Evolutionary conservation across 345 rosid genomes (phyloP).

Genomic region (Eucalyptus caleyi): DNA sequence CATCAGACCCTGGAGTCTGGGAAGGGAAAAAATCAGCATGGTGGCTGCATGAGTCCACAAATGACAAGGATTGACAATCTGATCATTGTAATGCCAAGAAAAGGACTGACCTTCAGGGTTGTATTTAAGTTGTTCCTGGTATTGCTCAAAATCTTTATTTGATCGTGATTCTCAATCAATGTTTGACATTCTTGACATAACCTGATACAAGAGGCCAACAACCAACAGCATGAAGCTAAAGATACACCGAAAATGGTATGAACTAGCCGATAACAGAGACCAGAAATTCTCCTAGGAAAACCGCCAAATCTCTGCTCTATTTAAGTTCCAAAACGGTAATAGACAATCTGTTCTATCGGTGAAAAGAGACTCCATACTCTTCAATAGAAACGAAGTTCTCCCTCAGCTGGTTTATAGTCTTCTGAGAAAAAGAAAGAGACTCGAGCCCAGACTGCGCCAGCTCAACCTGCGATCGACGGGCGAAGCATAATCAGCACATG

Average conservation of each 20-base stretch:
- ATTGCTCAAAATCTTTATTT: constrained; percentile 94
- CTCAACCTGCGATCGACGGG: constrained; percentile 44
- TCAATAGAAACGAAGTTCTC: constrained; percentile 82
- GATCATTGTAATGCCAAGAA: not conserved
- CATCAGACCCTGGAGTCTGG: not conserved
- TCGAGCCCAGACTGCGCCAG: constrained; percentile 78
- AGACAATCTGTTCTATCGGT: not conserved
- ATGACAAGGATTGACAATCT: not conserved
- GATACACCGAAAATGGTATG: not conserved
- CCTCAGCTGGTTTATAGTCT: constrained; percentile 53
- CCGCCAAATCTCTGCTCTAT: not conserved
- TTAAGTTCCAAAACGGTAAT: not conserved
- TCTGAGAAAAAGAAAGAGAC: constrained; percentile 68
- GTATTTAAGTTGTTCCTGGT: constrained; percentile 86
- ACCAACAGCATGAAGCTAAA: not conserved
- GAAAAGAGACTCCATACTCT: constrained; percentile 21
- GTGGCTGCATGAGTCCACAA: not conserved
- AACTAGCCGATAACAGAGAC: not conserved
- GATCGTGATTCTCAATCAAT: constrained; percentile 96
- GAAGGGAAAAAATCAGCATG: not conserved
- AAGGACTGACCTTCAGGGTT: constrained; percentile 60
- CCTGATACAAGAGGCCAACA: constrained; percentile 26
- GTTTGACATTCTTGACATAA: constrained; percentile 93
- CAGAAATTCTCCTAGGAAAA: not conserved
- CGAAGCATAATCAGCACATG: not conserved